Percentiles rank a stretch among this genome's conserved stretches.
phyloP scores from a whole-genome alignment of 768 basidiomycete genomes.

The Fomitopsis serialis region DNA sequence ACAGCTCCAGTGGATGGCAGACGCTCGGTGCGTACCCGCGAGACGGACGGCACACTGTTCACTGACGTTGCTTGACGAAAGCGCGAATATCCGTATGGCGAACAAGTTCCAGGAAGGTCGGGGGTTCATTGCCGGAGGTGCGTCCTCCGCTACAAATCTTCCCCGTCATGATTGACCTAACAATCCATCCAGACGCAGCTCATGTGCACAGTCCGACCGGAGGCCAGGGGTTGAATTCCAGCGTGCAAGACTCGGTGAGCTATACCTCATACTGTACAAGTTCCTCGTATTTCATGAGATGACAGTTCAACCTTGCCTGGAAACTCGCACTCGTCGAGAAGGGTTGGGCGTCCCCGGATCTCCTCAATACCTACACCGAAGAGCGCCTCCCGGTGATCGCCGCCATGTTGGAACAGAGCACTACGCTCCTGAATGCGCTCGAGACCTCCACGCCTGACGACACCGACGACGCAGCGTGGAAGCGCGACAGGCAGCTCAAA shows the following conservation, averaged over 20 bases:
- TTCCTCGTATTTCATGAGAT: too few relatives aligned
- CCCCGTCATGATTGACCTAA: background rate
- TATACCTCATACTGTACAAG: background rate
- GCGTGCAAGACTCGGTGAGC: slow-evolving; percentile 20
- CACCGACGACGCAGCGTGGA: background rate
- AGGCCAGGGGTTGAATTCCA: slow-evolving; percentile 30
- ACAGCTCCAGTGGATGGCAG: too few relatives aligned
- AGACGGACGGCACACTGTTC: too few relatives aligned
- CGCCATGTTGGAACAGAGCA: slow-evolving; percentile 23
- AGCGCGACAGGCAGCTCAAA: slow-evolving; percentile 16
- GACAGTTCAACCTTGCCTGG: slow-evolving; percentile 25
- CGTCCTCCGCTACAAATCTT: slow-evolving; percentile 1
- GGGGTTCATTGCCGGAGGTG: slow-evolving; percentile 45
- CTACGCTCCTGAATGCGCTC: slow-evolving; percentile 3
- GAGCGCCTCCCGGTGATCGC: slow-evolving; percentile 28
- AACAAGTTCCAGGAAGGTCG: slow-evolving; percentile 34
- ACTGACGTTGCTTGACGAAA: slow-evolving; percentile 15
- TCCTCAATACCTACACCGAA: slow-evolving; percentile 23
- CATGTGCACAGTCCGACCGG: slow-evolving; percentile 42
- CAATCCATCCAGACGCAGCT: slow-evolving; percentile 34
- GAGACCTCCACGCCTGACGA: background rate
- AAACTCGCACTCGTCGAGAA: slow-evolving; percentile 26
- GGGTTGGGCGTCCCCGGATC: slow-evolving; percentile 15
- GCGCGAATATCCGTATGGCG: slow-evolving; percentile 45
- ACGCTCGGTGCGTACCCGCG: too few relatives aligned